phyloP scores from a whole-genome alignment of 257 asterid species.

The Mitragyna speciosa region DNA sequence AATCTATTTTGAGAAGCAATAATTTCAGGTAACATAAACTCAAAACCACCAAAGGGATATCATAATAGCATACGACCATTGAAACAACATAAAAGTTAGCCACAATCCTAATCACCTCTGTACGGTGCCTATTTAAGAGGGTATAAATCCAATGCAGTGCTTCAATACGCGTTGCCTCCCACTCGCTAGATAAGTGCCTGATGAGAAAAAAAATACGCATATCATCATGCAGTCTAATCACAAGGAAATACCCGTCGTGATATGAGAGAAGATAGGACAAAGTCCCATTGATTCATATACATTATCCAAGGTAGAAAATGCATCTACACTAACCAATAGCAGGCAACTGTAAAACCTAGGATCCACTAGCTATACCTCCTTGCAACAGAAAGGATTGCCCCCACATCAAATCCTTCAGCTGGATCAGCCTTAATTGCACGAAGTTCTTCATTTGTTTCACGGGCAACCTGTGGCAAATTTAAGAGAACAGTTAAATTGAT shows the following conservation, averaged over 20 bases:
- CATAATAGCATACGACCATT: neutral
- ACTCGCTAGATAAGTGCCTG: slow-evolving; percentile 90
- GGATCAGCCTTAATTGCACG: slow-evolving; percentile 83
- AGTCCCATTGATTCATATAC: neutral
- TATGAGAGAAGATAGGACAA: neutral
- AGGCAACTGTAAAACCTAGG: neutral
- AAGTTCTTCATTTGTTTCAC: slow-evolving; percentile 97
- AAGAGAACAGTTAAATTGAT: neutral
- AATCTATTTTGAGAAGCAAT: neutral
- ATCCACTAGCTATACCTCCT: slow-evolving; percentile 56
- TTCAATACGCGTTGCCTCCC: slow-evolving; percentile 99
- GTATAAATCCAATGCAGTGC: slow-evolving; percentile 90
- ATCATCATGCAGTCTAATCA: neutral
- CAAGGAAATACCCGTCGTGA: slow-evolving; percentile 1
- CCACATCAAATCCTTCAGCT: slow-evolving; percentile 83
- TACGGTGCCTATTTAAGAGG: slow-evolving; percentile 66
- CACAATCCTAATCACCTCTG: slow-evolving; percentile 51
- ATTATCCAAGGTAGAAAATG: neutral
- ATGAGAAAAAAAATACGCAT: slow-evolving; percentile 16
- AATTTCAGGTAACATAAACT: neutral
- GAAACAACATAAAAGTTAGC: neutral
- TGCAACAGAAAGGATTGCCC: slow-evolving; percentile 84
- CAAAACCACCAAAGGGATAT: neutral
- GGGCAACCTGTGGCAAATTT: slow-evolving; percentile 65
- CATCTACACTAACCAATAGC: neutral